A percentile compares a stretch with the other conserved stretches of the same genome.
Evolutionary conservation across 129 eudicot species (phyloP).

Genomic region (Mikania micrantha): DNA sequence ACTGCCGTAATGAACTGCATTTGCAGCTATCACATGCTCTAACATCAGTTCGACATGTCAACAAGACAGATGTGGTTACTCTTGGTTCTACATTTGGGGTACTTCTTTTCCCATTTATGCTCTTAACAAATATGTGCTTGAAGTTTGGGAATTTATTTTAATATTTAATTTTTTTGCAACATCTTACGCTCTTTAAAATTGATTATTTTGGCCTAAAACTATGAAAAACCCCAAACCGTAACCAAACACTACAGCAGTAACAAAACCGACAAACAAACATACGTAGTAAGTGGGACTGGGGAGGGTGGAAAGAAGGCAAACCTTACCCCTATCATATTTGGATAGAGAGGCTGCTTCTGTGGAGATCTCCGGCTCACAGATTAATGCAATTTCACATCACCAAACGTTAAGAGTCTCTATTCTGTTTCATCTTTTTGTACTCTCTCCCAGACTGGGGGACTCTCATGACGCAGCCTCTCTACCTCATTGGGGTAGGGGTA

Average conservation of each 20-base stretch:
- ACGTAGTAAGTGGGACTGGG: no score
- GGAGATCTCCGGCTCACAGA: no score
- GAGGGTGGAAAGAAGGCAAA: no score
- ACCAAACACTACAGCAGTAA: not conserved
- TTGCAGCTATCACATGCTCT: constrained; percentile 80
- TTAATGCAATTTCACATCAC: not conserved
- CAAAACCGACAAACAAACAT: no score
- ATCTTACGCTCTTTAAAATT: not conserved
- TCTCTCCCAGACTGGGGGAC: no score
- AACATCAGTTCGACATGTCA: constrained; percentile 84
- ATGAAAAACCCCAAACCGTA: not conserved
- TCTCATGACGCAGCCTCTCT: no score
- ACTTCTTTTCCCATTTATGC: constrained; percentile 17
- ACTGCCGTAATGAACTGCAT: constrained; percentile 6
- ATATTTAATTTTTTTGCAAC: not conserved
- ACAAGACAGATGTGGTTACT: constrained; percentile 97
- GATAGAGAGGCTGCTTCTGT: no score
- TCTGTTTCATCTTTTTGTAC: not conserved
- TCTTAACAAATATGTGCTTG: constrained; percentile 3
- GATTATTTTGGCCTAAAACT: not conserved
- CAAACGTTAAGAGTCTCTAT: not conserved
- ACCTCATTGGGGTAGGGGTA: no score
- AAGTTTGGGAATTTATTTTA: not conserved
- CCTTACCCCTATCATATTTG: no score
- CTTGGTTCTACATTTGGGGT: constrained; percentile 99